Percentiles rank a stretch among this genome's conserved stretches.
phyloP scores from a whole-genome alignment of 208 protist species.

The Herpetomonas samuelpessoai region DNA sequence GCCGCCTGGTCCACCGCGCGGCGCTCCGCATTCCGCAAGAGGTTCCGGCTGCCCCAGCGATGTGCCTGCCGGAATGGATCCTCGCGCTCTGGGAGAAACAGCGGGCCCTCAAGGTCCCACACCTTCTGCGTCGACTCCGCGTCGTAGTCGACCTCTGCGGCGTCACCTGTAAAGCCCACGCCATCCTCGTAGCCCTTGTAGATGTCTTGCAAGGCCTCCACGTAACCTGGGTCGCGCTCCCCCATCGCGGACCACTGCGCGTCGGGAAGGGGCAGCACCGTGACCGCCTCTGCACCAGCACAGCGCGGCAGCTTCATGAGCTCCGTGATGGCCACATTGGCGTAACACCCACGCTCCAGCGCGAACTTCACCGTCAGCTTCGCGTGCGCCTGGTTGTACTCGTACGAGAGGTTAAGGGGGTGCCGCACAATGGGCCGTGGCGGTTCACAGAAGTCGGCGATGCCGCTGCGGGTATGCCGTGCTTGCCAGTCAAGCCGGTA shows the following conservation, averaged over 20 bases:
- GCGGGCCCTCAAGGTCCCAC: slow-evolving; percentile 53
- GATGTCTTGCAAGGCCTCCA: slow-evolving; percentile 78
- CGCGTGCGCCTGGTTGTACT: slow-evolving; percentile 34
- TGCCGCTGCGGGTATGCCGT: slow-evolving; percentile 49
- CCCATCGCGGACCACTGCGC: slow-evolving; percentile 52
- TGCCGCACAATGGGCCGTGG: slow-evolving; percentile 77
- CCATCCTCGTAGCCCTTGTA: slow-evolving; percentile 80
- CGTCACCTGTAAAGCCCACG: slow-evolving; percentile 59
- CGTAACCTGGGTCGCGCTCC: slow-evolving; percentile 64
- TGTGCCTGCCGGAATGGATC: slow-evolving; percentile 64
- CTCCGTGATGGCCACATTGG: slow-evolving; percentile 83
- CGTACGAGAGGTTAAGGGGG: slow-evolving; percentile 60
- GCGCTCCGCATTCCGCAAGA: slow-evolving; percentile 69
- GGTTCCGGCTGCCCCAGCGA: slow-evolving; percentile 54
- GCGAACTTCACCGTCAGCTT: slow-evolving; percentile 67
- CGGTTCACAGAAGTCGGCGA: slow-evolving; percentile 79
- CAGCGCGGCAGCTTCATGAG: slow-evolving; percentile 71
- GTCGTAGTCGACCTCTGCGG: slow-evolving; percentile 19
- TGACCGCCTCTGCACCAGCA: slow-evolving; percentile 62
- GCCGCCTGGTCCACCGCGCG: slow-evolving; percentile 43
- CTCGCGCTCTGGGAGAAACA: slow-evolving; percentile 47
- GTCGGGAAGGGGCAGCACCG: slow-evolving; percentile 48
- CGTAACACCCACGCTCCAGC: slow-evolving; percentile 83
- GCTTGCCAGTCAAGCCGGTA: slow-evolving; percentile 73
- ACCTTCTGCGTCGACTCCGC: slow-evolving; percentile 32